Base-by-base conservation (phyloP, 345 rosid genomes). In the Microthlaspi erraticum region DNA sequence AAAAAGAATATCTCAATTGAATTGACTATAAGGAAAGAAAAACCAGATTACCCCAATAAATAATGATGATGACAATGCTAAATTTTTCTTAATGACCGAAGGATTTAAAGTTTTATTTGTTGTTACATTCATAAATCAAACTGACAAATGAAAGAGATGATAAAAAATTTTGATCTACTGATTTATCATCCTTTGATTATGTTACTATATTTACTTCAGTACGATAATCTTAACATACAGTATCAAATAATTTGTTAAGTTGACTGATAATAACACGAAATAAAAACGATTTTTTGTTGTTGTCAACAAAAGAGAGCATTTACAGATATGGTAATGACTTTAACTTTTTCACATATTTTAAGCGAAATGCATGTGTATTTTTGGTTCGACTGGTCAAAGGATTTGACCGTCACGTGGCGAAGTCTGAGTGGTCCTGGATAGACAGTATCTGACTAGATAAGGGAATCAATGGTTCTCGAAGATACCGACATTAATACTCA, bases 391-490 rank as follows among this genome's bases (percentile, higher is more conserved):
- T 59, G 38, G 73, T 66, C 78, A 74, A 74, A 53, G 42, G 4
- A 6, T 50, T 66, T 74, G 72, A 74, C 72, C 41, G 23, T 41
- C 2, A 55, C 72, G 72, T 59, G 78, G 78, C 78, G 4, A 32
- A 51, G 20, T 0, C 0, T 66, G 4, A 66, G 0, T 66, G 56
- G 78, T 6, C 59, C 2, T 59, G 0, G 16, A 31, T 18, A 6
- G 18, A 50, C 66, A 73, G 43, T 32, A 19, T 49, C 60, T 73
- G 67, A 32, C 39, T 58, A 66, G 77, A 65, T 73, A 59, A 74
- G 66, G 60, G 66, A 56, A 73, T 65, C 71, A 32, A 58, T 58
- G 77, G 72, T 51, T 74, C 62, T 59, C 72, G 62, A 50, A 74
- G 62, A 66, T 58, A 58, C 73, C 78, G 78, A 66, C 78, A 58